A percentile compares a stretch with the other conserved stretches of the same genome.
phyloP scores from a whole-genome alignment of 352 stramenopile genomes.

The Globisporangium camurandrum region DNA sequence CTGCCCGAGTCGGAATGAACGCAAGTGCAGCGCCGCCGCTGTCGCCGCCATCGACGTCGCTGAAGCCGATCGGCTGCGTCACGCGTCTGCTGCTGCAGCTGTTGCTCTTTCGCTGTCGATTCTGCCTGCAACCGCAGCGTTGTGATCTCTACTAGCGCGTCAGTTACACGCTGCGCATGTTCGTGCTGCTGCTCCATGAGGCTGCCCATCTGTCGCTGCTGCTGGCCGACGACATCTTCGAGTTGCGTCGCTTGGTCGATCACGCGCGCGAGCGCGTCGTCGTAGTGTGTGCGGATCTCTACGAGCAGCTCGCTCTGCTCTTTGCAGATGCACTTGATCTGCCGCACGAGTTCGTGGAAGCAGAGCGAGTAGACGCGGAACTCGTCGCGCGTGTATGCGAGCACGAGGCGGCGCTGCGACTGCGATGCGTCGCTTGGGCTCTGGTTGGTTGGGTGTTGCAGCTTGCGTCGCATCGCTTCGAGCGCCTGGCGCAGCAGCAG shows the following conservation, averaged over 20 bases:
- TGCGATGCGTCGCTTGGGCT: background rate
- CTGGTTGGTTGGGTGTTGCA: background rate
- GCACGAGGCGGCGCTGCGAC: conserved; percentile 1
- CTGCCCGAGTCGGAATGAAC: background rate
- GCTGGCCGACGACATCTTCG: conserved; percentile 16
- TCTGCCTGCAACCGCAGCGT: conserved; percentile 1
- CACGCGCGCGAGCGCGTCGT: conserved; percentile 22
- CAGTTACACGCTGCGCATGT: conserved; percentile 11
- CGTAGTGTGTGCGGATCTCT: conserved; percentile 51
- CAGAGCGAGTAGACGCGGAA: conserved; percentile 60
- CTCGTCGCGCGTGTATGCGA: conserved; percentile 50
- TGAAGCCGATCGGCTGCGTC: background rate
- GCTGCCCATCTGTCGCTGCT: conserved; percentile 18
- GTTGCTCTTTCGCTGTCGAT: too few relatives aligned
- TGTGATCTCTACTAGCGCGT: conserved; percentile 16
- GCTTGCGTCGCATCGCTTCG: conserved; percentile 33
- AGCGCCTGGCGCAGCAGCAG: conserved; percentile 54
- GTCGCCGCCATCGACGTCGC: background rate
- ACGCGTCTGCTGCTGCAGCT: background rate
- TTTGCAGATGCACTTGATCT: conserved; percentile 70
- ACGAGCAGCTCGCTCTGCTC: conserved; percentile 65
- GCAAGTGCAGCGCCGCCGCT: background rate
- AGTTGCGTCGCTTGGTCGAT: conserved; percentile 15
- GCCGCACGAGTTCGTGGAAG: conserved; percentile 66
- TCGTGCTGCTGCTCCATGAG: conserved; percentile 11